phyloP scores from a whole-genome alignment of 2,329 filamentous ascomycete genomes.

The Phialemonium atrogriseum region DNA sequence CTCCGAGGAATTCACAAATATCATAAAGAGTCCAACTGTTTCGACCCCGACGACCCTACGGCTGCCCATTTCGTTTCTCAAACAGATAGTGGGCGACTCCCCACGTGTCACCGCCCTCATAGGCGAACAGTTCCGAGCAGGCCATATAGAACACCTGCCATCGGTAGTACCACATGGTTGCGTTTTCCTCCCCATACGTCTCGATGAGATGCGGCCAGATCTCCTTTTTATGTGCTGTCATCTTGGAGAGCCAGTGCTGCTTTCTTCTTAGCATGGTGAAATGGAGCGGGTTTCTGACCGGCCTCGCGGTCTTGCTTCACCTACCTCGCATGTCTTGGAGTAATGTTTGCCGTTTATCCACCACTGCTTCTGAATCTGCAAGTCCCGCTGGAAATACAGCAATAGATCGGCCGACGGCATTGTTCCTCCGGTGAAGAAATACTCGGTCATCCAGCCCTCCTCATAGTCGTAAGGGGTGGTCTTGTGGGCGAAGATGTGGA shows the following conservation, averaged over 20 bases:
- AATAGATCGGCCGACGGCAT: slow-evolving; percentile 62
- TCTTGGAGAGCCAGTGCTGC: slow-evolving; percentile 54
- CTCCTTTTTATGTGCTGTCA: slow-evolving; percentile 47
- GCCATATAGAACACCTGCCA: slow-evolving; percentile 70
- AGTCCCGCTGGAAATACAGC: slow-evolving; percentile 56
- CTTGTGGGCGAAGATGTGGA: slow-evolving; percentile 60
- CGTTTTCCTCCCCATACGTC: slow-evolving; percentile 55
- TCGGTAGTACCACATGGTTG: slow-evolving; percentile 55
- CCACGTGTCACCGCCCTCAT: slow-evolving; percentile 58
- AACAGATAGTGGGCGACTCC: slow-evolving; percentile 61
- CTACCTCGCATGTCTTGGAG: slow-evolving; percentile 59
- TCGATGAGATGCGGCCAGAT: slow-evolving; percentile 57
- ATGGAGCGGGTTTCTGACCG: too few species aligned
- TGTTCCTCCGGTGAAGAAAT: slow-evolving; percentile 67
- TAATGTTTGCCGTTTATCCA: slow-evolving; percentile 64
- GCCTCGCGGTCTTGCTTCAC: slow-evolving; percentile 6
- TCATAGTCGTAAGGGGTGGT: slow-evolving; percentile 63
- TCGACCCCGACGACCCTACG: too few species aligned
- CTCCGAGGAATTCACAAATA: too few species aligned
- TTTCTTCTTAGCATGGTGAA: background rate
- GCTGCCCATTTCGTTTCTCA: too few species aligned
- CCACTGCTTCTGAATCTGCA: slow-evolving; percentile 56
- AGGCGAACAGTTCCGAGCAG: slow-evolving; percentile 61
- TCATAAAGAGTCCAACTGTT: too few species aligned
- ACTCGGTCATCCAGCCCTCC: slow-evolving; percentile 64